Percentiles rank a stretch among this genome's conserved stretches.
Evolutionary conservation across 2,329 filamentous ascomycete genomes (phyloP).

Genomic region (Penicillium brasilianum): DNA sequence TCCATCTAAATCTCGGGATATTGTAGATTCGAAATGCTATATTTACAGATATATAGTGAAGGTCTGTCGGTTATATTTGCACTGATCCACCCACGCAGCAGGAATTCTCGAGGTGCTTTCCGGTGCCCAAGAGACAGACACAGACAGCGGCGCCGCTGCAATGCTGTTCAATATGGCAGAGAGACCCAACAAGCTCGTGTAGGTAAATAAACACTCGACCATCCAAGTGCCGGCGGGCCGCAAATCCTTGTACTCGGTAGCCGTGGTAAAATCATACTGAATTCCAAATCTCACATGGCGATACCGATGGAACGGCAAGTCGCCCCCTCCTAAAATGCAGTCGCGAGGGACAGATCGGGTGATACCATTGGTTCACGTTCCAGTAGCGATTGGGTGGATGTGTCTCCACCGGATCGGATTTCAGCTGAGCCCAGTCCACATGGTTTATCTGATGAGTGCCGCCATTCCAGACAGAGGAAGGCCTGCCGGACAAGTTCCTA

Average conservation of each 20-base stretch:
- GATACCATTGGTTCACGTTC: conserved; percentile 17
- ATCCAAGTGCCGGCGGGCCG: neutral
- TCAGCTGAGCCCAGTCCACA: conserved; percentile 23
- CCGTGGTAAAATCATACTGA: neutral
- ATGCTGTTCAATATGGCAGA: neutral
- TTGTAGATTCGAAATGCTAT: neutral
- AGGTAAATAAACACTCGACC: neutral
- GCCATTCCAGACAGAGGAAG: conserved; percentile 5
- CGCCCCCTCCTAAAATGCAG: neutral
- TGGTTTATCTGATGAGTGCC: conserved; percentile 6
- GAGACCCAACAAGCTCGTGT: neutral
- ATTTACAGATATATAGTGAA: neutral
- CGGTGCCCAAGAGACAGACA: neutral
- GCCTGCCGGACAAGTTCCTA: conserved; percentile 5
- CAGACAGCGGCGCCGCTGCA: neutral
- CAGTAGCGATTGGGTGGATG: conserved; percentile 11
- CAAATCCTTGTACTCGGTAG: neutral
- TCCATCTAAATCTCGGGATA: neutral
- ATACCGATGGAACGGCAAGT: conserved; percentile 1
- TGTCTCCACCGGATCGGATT: conserved; percentile 24
- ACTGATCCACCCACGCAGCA: neutral
- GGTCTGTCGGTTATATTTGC: neutral
- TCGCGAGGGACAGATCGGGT: conserved; percentile 5
- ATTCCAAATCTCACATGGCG: conserved; percentile 18
- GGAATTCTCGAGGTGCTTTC: neutral